A percentile compares a stretch with the other conserved stretches of the same genome.
These are phyloP conservation scores for Furcasterigmium furcatum DNA, from an alignment of 2,329 filamentous ascomycete genomes.

Conservation along the genomic window DNA sequence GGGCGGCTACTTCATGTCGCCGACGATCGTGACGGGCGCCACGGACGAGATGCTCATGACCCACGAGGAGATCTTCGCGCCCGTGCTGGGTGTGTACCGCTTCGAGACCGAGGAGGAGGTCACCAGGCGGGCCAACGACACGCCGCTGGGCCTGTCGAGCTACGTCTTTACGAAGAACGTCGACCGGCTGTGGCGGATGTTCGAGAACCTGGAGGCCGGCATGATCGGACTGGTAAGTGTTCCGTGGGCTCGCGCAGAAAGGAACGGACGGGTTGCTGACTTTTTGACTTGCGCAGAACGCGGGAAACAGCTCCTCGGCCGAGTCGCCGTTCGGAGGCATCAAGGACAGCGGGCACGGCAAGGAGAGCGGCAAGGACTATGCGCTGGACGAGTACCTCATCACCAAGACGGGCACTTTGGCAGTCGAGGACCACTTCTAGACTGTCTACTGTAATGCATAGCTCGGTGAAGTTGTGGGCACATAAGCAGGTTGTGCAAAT, in stretches of 20 bases:
- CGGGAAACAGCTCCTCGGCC: conserved; percentile 35
- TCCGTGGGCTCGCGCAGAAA: too few species aligned
- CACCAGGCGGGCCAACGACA: conserved; percentile 62
- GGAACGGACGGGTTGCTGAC: conserved; percentile 32
- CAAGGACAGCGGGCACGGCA: conserved; percentile 43
- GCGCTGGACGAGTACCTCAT: conserved; percentile 43
- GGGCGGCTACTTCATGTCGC: conserved; percentile 67
- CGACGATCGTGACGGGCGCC: conserved; percentile 68
- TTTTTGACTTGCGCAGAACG: conserved; percentile 27
- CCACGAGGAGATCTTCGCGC: conserved; percentile 73
- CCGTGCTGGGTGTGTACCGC: conserved; percentile 66
- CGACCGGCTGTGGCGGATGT: conserved; percentile 33
- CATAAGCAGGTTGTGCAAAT: too few species aligned
- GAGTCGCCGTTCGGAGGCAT: conserved; percentile 46
- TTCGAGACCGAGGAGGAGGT: conserved; percentile 72
- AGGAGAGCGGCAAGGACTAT: conserved; percentile 44
- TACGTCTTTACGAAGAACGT: conserved; percentile 65
- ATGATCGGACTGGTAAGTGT: conserved; percentile 50
- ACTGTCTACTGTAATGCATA: too few species aligned
- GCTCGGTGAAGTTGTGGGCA: too few species aligned
- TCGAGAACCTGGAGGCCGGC: conserved; percentile 56
- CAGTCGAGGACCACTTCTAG: conserved; percentile 33
- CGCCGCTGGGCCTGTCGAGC: conserved; percentile 70
- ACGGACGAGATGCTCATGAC: conserved; percentile 64
- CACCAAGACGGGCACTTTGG: conserved; percentile 41